A percentile compares a stretch with the other conserved stretches of the same genome.
phyloP scores from a whole-genome alignment of 2,329 filamentous ascomycete species.

The Pezicula radicicola region DNA sequence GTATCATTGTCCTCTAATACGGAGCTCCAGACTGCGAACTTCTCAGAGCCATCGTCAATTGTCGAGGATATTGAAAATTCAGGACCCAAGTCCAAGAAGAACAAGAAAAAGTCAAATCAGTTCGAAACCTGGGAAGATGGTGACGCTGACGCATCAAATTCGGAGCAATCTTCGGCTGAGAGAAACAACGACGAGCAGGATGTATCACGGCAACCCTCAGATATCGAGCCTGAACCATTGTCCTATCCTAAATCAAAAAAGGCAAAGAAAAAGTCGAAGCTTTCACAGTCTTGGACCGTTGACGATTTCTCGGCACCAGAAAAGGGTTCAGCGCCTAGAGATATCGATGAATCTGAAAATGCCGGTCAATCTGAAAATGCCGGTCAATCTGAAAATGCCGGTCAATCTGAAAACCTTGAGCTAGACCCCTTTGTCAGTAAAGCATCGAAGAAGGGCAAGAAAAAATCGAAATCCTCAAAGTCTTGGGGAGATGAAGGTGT shows the following conservation, averaged over 20 bases:
- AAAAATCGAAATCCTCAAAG: no score
- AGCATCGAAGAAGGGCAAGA: no score
- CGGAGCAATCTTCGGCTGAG: neutral
- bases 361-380: neutral
- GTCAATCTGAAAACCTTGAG: neutral
- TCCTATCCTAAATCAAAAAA: conserved; percentile 1
- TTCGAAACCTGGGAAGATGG: neutral
- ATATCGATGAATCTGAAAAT: neutral
- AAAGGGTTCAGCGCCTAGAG: neutral
- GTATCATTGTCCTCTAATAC: neutral
- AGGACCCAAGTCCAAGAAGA: neutral
- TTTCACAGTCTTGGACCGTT: neutral
- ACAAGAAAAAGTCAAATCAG: neutral
- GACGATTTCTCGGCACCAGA: neutral
- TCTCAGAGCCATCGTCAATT: neutral
- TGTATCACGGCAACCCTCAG: neutral
- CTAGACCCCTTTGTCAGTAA: neutral
- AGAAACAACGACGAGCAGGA: neutral
- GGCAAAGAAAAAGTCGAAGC: conserved; percentile 1
- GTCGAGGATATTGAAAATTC: neutral
- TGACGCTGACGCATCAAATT: neutral
- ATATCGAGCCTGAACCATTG: neutral
- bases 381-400: no score
- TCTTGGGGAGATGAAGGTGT: no score
- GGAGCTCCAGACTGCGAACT: neutral